Base-by-base conservation (phyloP, 73 alveolate species). In the Paramecium octaurelia region DNA sequence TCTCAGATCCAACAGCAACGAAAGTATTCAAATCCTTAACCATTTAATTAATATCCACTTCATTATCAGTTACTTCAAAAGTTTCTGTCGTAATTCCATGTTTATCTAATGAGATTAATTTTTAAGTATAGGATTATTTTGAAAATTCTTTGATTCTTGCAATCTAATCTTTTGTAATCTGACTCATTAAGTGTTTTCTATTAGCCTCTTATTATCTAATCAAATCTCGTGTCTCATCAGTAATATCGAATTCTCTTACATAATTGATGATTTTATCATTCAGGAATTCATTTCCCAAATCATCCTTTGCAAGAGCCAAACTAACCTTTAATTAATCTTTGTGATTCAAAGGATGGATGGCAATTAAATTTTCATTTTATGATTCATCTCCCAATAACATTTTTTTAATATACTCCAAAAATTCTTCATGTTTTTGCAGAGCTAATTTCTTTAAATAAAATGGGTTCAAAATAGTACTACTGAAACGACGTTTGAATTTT, bases 71-170 rank as follows among this genome's bases (percentile, higher is more conserved):
- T 8, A 80, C 43, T 44, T 80, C 91, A 80, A 80, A 80, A 43
- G 91, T 80, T 27, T 80, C 91, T 16, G 76, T 80, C 2, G 91
- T 59, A 12, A 80, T 44, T 5, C 87, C 87, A 40, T 36, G 8
- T 21, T 80, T 18, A 11, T 31, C 75, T 38, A 24, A 44, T 44
- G 35, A 29, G 10, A 48, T 27, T 42, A 43, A 34, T 46, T 46
- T 27, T 48, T 80, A 12, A 1, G 76, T 48, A 43, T 23, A 42
- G 8, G 70, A 24, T 42, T 46, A 8, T 48, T 46, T 80, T 3
- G 48, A 21, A 80, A 80, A 80, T 2, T 44, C 34, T 27, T 80
- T 80, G n/a, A 80, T 38, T 48, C 75, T 80, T 9, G 70, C 27
- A 4, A 80, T 44, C 27, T 44, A 43, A 43, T 80, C 75, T 42